Percentiles rank a stretch among this genome's conserved stretches.
Conservation (phyloP, 2,329 filamentous ascomycete species). For the Tolypocladium inflatum region DNA sequence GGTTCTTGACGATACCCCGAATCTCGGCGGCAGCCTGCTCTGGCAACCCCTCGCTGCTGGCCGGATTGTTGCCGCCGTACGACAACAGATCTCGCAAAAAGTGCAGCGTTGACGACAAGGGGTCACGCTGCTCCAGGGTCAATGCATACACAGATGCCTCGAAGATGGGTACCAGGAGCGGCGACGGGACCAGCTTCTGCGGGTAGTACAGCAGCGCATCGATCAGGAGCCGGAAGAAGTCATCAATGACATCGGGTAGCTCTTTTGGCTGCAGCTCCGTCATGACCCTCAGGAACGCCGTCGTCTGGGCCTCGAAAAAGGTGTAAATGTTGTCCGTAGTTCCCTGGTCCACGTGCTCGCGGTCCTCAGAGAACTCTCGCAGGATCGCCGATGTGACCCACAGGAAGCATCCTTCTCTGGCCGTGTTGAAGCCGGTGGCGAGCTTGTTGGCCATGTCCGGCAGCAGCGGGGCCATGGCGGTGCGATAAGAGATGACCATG, state of each 20-base stretch:
- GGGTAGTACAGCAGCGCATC: constrained; percentile 93
- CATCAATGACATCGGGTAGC: constrained; percentile 79
- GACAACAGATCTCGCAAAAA: constrained; percentile 86
- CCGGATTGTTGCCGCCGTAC: constrained; percentile 72
- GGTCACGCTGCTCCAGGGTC: constrained; percentile 82
- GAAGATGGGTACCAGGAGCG: constrained; percentile 73
- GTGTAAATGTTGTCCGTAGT: constrained; percentile 82
- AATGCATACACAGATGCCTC: constrained; percentile 80
- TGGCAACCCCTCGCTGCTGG: constrained; percentile 46
- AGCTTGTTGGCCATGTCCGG: constrained; percentile 82
- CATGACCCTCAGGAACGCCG: constrained; percentile 80
- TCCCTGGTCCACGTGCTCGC: constrained; percentile 71
- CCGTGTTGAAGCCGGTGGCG: constrained; percentile 72
- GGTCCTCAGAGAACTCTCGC: constrained; percentile 87
- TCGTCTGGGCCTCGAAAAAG: constrained; percentile 91
- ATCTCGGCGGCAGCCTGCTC: constrained; percentile 58
- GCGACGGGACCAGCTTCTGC: constrained; percentile 69
- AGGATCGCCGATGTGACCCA: constrained; percentile 95
- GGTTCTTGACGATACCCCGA: constrained; percentile 60
- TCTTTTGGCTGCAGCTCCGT: constrained; percentile 69
- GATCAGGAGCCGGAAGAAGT: constrained; percentile 88
- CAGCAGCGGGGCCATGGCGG: constrained; percentile 75
- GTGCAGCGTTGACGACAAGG: constrained; percentile 82
- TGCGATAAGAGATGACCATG: constrained; percentile 94
- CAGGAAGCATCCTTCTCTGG: constrained; percentile 92